Evolutionary conservation across 169 alveolate genomes (phyloP), one percentile per base, ranked within the genome.

Genomic region (Eimeria falciformis): DNA sequence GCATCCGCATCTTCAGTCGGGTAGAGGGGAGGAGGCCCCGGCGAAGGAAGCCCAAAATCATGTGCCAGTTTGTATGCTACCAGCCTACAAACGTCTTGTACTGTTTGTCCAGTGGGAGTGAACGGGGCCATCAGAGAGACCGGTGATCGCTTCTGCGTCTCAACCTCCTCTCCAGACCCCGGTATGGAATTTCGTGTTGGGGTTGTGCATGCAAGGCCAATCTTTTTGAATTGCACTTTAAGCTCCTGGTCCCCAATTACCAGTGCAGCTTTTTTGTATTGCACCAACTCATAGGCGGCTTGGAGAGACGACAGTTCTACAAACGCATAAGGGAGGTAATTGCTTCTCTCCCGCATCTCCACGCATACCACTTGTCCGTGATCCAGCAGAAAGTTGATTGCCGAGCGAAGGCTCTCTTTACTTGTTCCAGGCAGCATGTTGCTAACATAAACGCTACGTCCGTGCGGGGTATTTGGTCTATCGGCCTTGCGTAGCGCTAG

Each of bases 281-380:
- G 92, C 23, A 87, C 92, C 33, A 87, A 87, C 53, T 87, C 92
- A 33, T 87, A 87, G 47, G 92, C 92, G 2, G 92, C 92, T 37
- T 87, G 92, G 4, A 87, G 87, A 11, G 92, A 69, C 29, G 92
- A 87, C n/a, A 87, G 87, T 47, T 87, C 92, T 12, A 87, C 92
- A 47, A 87, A 87, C 23, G 92, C 92, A 47, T 87, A 87, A 9
- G 92, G 92, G 45, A 69, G 87, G 56, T 69, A 58, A 37, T 87
- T 87, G 66, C 79, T 87, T 7, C 92, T 55, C 53, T 87, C 92
- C 33, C 92, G 43, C 92, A 87, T 87, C 66, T 87, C 92, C 53
- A 87, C 92, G 45, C 79, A 37, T 17, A 87, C 79, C 14, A 87
- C 92, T 37, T 43, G 62, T 25, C 92, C 92, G 78, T 87, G 92